Conservation (phyloP, 495 filamentous ascomycete species). For the Rhizodiscina lignyota region DNA sequence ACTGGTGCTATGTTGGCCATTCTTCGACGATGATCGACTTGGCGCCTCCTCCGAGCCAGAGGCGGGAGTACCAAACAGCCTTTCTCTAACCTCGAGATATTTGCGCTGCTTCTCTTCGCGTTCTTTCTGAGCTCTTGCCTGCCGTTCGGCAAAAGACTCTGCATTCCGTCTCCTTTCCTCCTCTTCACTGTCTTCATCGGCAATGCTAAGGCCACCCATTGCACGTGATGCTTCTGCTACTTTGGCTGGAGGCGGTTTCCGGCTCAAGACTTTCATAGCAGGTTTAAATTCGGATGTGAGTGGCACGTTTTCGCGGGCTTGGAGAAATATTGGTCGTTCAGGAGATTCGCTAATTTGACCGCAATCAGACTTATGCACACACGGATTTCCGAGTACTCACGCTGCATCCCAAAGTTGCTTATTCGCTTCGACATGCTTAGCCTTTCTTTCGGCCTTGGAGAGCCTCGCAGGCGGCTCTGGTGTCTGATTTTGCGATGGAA, state of each 20-base stretch:
- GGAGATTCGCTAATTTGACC: slow-evolving; percentile 35
- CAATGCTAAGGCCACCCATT: slow-evolving; percentile 30
- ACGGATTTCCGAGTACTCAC: slow-evolving; percentile 29
- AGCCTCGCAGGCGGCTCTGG: slow-evolving; percentile 27
- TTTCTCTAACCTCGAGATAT: slow-evolving; percentile 71
- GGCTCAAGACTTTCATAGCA: slow-evolving; percentile 63
- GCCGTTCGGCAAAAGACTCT: slow-evolving; percentile 52
- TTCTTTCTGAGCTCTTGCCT: slow-evolving; percentile 54
- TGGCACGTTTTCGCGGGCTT: slow-evolving; percentile 47
- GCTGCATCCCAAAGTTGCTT: slow-evolving; percentile 78
- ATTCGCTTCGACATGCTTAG: slow-evolving; percentile 67
- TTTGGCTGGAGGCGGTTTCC: slow-evolving; percentile 45
- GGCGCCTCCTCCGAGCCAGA: slow-evolving; percentile 27
- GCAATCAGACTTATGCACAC: background rate
- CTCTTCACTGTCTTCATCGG: slow-evolving; percentile 47
- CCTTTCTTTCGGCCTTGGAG: slow-evolving; percentile 59
- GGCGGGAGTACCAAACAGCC: slow-evolving; percentile 65
- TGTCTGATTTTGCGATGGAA: slow-evolving; percentile 4
- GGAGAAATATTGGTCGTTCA: slow-evolving; percentile 56
- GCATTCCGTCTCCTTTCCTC: slow-evolving; percentile 39
- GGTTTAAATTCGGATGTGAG: slow-evolving; percentile 72
- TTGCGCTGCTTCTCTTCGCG: slow-evolving; percentile 75
- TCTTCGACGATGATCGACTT: slow-evolving; percentile 6
- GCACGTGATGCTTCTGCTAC: slow-evolving; percentile 36
- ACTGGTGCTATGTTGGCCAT: background rate